Evolutionary conservation across 805 yeast species (phyloP), one percentile per base, ranked within the genome.

Genomic region (Candida silvicultrix): DNA sequence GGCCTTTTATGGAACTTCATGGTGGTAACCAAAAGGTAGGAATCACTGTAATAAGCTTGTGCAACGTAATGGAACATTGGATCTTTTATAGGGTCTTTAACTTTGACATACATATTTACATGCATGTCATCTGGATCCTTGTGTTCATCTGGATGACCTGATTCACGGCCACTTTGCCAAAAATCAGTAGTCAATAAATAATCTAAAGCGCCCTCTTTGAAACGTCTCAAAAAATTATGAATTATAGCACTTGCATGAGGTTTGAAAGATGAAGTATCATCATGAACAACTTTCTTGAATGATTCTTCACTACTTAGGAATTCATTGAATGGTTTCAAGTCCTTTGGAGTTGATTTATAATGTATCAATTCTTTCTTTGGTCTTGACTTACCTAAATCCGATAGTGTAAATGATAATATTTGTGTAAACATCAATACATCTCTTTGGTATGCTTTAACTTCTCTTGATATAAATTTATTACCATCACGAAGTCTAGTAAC

Each of bases 21-120:
- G 31, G 79, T 65, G 2, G 81, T 62, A 14, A 76, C 69, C 42
- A 83, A 60, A 46, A 77, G 72, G 46, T 76, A 71, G 14, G 81
- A 71, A 56, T 83, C 89, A 0, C 85, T 73, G 11, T 80, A 62
- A 48, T 78, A 78, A 2, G 83, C 81, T 41, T 81, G 57, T 0
- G 83, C 83, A 9, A 74, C 80, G 61, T 76, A 80, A 49, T 77
- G 62, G 57, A 69, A 75, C 20, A 71, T 54, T 2, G 55, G 51
- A 23, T 57, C 58, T 41, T n/a, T 48, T 22, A 49, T 60, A 51
- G 15, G 43, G 29, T 44, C 44, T 31, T 43, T 46, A 5, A 52
- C 44, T 41, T 43, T 53, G 11, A 53, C 40, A 38, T 51, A 53
- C 37, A 43, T 40, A 28, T 52, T 46, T 10, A 50, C 52, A 18